Percentiles rank a stretch among this genome's conserved stretches.
These are phyloP conservation scores for Coemansia asiatica DNA, from an alignment of 192 early-diverging fungal species.

Conservation along the genomic window DNA sequence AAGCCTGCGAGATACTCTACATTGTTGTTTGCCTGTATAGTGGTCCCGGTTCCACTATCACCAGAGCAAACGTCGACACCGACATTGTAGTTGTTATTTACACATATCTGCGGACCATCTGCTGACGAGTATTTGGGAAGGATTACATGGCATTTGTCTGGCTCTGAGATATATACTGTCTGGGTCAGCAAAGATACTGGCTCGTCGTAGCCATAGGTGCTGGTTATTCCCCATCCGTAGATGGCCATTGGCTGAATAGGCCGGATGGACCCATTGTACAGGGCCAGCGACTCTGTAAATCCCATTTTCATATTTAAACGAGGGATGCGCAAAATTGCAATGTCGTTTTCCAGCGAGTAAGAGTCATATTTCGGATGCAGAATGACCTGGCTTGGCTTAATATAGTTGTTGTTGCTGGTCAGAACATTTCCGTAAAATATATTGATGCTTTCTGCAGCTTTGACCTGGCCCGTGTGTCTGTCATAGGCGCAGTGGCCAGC, in stretches of 20 bases:
- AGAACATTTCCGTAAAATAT: slow-evolving; percentile 31
- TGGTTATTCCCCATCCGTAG: slow-evolving; percentile 46
- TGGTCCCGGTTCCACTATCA: slow-evolving; percentile 45
- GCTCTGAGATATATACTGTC: slow-evolving; percentile 33
- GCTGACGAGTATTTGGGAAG: slow-evolving; percentile 29
- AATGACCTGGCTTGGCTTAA: slow-evolving; percentile 19
- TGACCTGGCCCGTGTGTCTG: background rate
- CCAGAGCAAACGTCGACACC: slow-evolving; percentile 52
- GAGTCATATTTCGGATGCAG: slow-evolving; percentile 34
- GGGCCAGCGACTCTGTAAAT: slow-evolving; percentile 19
- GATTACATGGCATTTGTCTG: slow-evolving; percentile 42
- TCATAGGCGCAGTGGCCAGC: slow-evolving; percentile 41
- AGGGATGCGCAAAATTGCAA: slow-evolving; percentile 35
- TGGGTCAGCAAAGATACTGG: slow-evolving; percentile 25
- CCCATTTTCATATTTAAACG: slow-evolving; percentile 14
- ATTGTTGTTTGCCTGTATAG: slow-evolving; percentile 16
- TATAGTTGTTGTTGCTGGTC: slow-evolving; percentile 8
- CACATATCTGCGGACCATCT: slow-evolving; percentile 40
- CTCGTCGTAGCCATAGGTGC: slow-evolving; percentile 24
- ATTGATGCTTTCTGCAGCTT: slow-evolving; percentile 11
- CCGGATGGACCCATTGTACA: slow-evolving; percentile 24
- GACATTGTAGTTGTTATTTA: slow-evolving; percentile 39
- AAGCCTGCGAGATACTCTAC: slow-evolving; percentile 39
- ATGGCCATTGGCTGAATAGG: slow-evolving; percentile 31
- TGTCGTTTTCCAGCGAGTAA: slow-evolving; percentile 30